Evolutionary conservation across 2,329 filamentous ascomycete species (phyloP), one percentile per base, ranked within the genome.

Genomic region (Berkeleyomyces rouxiae): DNA sequence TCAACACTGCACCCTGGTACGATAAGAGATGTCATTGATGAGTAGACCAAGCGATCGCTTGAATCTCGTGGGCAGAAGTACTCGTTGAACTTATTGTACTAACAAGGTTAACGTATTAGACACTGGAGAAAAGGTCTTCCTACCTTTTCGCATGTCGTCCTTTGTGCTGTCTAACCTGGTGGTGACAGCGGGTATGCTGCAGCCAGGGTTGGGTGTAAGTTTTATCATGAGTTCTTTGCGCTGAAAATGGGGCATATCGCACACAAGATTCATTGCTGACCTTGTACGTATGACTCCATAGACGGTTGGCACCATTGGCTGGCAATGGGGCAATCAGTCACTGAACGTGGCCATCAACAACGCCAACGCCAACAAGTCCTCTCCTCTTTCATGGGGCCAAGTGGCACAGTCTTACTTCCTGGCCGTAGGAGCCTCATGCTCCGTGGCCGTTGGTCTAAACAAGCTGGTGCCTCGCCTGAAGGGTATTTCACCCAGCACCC

Each of bases 291-390:
- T 16, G 43, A 33, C 40, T 16, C 49, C 31, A 55, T 67, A 87
- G 80, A 96, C 86, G 53, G 81, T 82, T 49, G 93, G 92, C 61
- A 96, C 90, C 4, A 79, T 97, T 44, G 85, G 86, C 67, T 99
- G 93, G 93, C 93, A 99, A 76, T 83, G 96, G 64, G 83, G 88
- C 68, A 99, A 99, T 75, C 93, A 99, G 77, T 96, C 91, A 10
- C 85, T 99, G 69, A 99, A 99, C 73, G 93, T 99, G 37, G 92
- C 90, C 68, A 92, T 99, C 79, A 99, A 99, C 80, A 90, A 84
- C 72, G 88, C 92, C 71, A 99, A 99, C 73, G 90, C 92, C 66
- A 99, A 99, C 81, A 99, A 99, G 74, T 96, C 90, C 46, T 91
- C 90, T 2, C 90, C 92, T 0, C 81, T 97, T 66, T 87, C 88